These are phyloP conservation scores for Phaffomyces antillensis DNA, from an alignment of 805 yeast species.

Conservation along the genomic window DNA sequence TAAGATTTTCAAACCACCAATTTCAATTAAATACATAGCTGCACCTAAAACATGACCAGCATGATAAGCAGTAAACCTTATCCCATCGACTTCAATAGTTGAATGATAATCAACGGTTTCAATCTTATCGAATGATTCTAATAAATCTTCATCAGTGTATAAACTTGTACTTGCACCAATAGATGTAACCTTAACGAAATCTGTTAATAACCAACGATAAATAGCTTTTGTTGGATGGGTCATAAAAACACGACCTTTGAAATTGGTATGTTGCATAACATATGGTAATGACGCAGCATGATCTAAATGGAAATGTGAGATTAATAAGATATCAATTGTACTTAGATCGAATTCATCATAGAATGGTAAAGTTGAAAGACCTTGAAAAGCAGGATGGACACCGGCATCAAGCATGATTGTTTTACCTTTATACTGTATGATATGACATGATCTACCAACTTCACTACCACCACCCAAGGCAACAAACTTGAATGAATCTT, in stretches of 20 bases:
- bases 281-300: conserved; percentile 98
- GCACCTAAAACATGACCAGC: conserved; percentile 99
- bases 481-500: conserved; percentile 53
- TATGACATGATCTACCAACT: conserved; percentile 95
- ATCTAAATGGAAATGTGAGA: conserved; percentile 94
- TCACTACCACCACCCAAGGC: conserved; percentile 98
- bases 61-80: conserved; percentile 93
- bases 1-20: conserved; percentile 81
- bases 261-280: conserved; percentile 94
- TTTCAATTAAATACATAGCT: conserved; percentile 93
- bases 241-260: conserved; percentile 95
- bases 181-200: conserved; percentile 84
- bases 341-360: conserved; percentile 92
- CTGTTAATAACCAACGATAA: conserved; percentile 89
- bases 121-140: conserved; percentile 78
- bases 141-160: conserved; percentile 86
- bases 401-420: conserved; percentile 98
- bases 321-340: conserved; percentile 75
- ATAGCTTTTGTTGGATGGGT: conserved; percentile 99
- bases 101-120: conserved; percentile 96
- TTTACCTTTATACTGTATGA: conserved; percentile 86
- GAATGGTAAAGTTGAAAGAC: conserved; percentile 86
- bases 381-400: conserved; percentile 91
- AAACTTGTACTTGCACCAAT: conserved; percentile 42
- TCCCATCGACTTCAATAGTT: conserved; percentile 89